Conservation (phyloP, 331 rosid species). For the Spiraea crenata region DNA sequence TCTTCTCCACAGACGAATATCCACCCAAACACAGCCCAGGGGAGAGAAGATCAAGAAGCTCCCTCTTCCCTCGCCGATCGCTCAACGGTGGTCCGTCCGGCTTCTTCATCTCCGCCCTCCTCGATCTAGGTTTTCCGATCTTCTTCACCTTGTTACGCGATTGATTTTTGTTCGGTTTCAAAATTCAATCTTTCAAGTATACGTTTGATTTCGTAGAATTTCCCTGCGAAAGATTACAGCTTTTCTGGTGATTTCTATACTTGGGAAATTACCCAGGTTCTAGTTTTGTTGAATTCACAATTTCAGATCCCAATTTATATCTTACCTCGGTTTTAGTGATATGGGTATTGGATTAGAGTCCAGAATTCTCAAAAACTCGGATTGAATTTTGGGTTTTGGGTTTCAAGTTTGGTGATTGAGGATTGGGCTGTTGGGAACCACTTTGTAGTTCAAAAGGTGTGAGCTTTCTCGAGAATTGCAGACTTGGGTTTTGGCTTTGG, state of each 20-base stretch:
- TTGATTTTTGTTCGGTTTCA: neutral
- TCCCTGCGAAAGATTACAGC: neutral
- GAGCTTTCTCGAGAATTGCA: too few relatives aligned
- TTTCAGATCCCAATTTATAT: conserved; percentile 46
- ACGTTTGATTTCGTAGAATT: neutral
- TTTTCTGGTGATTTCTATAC: neutral
- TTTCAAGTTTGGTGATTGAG: conserved; percentile 15
- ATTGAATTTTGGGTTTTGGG: conserved; percentile 24
- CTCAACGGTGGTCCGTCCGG: neutral
- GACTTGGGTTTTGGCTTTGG: conserved; percentile 8
- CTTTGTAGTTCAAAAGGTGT: conserved; percentile 8
- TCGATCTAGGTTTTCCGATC: conserved; percentile 17
- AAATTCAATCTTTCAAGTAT: neutral
- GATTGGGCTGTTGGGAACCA: neutral
- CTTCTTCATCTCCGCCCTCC: neutral
- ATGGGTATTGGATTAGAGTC: neutral
- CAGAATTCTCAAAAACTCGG: conserved; percentile 8
- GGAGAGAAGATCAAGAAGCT: too few relatives aligned
- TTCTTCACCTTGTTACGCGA: neutral
- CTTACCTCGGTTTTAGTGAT: neutral
- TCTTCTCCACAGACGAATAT: neutral
- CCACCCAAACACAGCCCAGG: neutral
- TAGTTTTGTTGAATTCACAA: conserved; percentile 33
- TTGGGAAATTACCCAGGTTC: conserved; percentile 11
- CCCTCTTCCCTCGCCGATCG: neutral